Evolutionary conservation across 2,329 filamentous ascomycete genomes (phyloP).

Genomic region (Boeremia exigua): DNA sequence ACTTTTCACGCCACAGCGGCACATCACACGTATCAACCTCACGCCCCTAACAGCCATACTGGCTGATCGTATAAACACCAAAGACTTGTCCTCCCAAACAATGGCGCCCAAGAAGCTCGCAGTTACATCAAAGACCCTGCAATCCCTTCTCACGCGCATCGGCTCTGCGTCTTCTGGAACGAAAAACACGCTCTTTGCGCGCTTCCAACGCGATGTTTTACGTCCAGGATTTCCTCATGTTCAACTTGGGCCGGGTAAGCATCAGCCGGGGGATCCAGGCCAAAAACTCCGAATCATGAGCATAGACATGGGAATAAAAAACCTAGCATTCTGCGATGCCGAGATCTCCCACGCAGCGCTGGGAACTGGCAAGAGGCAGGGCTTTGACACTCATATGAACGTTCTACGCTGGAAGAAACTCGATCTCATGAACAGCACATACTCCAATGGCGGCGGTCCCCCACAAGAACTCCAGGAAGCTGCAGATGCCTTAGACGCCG

Average conservation of each 20-base stretch:
- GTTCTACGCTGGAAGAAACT: conserved; percentile 41
- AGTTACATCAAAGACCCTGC: conserved; percentile 60
- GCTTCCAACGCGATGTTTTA: conserved; percentile 54
- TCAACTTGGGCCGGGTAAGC: conserved; percentile 29
- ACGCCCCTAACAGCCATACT: too few relatives aligned
- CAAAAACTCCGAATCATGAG: conserved; percentile 64
- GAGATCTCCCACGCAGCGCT: conserved; percentile 33
- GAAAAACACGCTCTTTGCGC: conserved; percentile 62
- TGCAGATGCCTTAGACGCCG: background rate
- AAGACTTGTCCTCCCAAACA: background rate
- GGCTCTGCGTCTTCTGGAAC: conserved; percentile 66
- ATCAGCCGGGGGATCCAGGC: background rate
- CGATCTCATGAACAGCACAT: conserved; percentile 26
- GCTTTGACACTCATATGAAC: conserved; percentile 27
- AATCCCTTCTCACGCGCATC: conserved; percentile 65
- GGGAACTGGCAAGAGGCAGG: background rate
- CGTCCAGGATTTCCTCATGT: conserved; percentile 4
- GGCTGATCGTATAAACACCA: too few relatives aligned
- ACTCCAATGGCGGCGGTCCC: background rate
- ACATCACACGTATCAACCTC: too few relatives aligned
- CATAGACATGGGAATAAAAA: conserved; percentile 84
- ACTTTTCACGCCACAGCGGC: background rate
- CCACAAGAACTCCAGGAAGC: background rate
- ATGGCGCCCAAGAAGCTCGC: conserved; percentile 26
- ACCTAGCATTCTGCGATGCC: conserved; percentile 76